These are phyloP conservation scores for Rubus parviflorus DNA, from an alignment of 306 rosid genomes.

Conservation along the genomic window DNA sequence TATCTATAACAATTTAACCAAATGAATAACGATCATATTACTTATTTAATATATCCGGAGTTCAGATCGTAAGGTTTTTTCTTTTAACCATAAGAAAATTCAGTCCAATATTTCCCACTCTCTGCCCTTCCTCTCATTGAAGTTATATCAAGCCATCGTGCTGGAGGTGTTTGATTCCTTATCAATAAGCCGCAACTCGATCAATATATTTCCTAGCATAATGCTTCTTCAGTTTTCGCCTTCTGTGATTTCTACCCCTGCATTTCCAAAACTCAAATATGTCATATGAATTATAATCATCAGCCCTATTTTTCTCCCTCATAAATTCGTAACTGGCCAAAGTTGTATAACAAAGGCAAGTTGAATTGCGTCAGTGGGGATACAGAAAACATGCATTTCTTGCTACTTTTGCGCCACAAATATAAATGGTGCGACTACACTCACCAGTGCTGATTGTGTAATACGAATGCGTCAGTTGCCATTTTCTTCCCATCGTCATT, in stretches of 20 bases:
- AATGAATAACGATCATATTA: not conserved
- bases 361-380: not conserved
- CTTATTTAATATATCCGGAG: not conserved
- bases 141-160: not conserved
- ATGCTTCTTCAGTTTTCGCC: constrained; percentile 73
- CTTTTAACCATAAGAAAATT: not conserved
- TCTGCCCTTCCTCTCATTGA: not conserved
- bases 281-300: constrained; percentile 1
- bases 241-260: constrained; percentile 66
- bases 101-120: not conserved
- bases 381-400: not conserved
- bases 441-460: constrained; percentile 89
- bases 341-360: not conserved
- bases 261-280: constrained; percentile 30
- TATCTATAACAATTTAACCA: not conserved
- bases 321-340: not conserved
- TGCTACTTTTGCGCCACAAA: constrained; percentile 1
- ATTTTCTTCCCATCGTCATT: constrained; percentile 89
- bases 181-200: constrained; percentile 23
- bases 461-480: constrained; percentile 56
- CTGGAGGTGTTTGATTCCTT: not conserved
- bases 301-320: not conserved
- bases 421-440: constrained; percentile 28
- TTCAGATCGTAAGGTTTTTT: not conserved
- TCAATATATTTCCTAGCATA: constrained; percentile 35